These are phyloP conservation scores for Amborella trichopoda DNA, from an alignment of 164 flowering plant species.

Conservation along the genomic window DNA sequence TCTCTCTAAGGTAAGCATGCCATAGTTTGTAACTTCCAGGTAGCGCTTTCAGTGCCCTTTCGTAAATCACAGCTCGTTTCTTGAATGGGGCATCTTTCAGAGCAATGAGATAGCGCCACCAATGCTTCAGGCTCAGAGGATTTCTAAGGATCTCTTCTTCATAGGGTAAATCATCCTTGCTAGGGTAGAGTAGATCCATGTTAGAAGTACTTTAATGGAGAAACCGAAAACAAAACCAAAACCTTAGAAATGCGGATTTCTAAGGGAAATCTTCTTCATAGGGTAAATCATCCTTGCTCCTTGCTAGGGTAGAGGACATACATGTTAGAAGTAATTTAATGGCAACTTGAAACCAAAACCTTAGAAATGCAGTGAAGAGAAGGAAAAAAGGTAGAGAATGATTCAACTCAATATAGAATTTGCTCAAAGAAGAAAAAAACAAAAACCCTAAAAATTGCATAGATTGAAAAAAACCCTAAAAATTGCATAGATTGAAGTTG, in stretches of 20 bases:
- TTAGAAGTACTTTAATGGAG: slow-evolving; percentile 18
- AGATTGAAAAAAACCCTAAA: no score
- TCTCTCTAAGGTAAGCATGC: slow-evolving; percentile 84
- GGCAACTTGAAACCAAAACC: slow-evolving; percentile 82
- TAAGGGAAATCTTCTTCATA: slow-evolving; percentile 82
- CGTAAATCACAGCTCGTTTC: slow-evolving; percentile 65
- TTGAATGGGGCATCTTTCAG: slow-evolving; percentile 41
- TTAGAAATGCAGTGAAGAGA: slow-evolving; percentile 60
- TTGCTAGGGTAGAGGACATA: slow-evolving; percentile 49
- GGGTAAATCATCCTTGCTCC: slow-evolving; percentile 52
- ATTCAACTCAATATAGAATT: no score
- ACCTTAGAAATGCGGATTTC: slow-evolving; percentile 65
- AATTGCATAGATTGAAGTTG: no score
- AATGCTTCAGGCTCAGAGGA: slow-evolving; percentile 66
- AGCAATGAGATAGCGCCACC: slow-evolving; percentile 91
- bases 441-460: not conserved
- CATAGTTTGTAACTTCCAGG: slow-evolving; percentile 96
- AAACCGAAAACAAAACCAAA: slow-evolving; percentile 79
- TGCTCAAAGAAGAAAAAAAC: no score
- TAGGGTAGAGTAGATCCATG: slow-evolving; percentile 51
- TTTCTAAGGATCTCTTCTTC: slow-evolving; percentile 82
- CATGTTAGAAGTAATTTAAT: slow-evolving; percentile 25
- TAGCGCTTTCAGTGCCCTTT: slow-evolving; percentile 76
- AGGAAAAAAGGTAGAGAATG: no score
- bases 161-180: slow-evolving; percentile 53